Evolutionary conservation across 345 rosid genomes (phyloP), one percentile per base, ranked within the genome.

Genomic region (Arabis hirsuta): DNA sequence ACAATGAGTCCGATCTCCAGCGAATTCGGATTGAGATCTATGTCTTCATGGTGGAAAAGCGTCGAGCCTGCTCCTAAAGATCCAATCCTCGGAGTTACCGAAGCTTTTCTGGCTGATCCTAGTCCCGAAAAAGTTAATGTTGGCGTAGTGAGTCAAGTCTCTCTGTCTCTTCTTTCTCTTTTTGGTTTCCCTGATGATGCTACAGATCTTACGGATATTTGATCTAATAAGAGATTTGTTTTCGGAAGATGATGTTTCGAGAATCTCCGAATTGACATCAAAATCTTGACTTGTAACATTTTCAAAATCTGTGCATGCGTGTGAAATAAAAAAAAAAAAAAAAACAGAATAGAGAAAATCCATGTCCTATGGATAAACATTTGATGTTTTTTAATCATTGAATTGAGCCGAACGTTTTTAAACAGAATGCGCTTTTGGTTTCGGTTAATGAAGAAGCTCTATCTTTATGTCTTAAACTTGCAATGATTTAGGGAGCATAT

Each of bases 11-110:
- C 69, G 67, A 62, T 72, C 80, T 72, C 86, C 16, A 50, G 16
- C 11, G 50, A 64, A 31, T 71, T 81, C 1, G 85, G 87, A 53
- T 65, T 78, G 42, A 82, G 97, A 81, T 81, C 79, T 62, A 83
- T 93, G 87, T 86, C 94, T 11, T 89, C 96, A 19, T 86, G 91
- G 97, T 94, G 98, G 97, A 75, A 80, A 55, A 84, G 71, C 88
- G 91, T 94, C 24, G 90, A 89, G 85, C 95, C 95, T 6, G 98
- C 97, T 12, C 79, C 95, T 7, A 94, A 88, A 76, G 98, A 94
- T 76, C 98, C 97, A 3, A 94, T 94, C 56, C 97, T 94, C 19
- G 97, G 98, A 20, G 98, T 94, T 59, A 91, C 98, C 45, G 98
- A 94, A 65, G 98, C 97, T 56, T 94, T 87, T 78, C 87, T 90